Evolutionary conservation across 2,329 filamentous ascomycete species (phyloP).

Genomic region (Scytalidium sp.): DNA sequence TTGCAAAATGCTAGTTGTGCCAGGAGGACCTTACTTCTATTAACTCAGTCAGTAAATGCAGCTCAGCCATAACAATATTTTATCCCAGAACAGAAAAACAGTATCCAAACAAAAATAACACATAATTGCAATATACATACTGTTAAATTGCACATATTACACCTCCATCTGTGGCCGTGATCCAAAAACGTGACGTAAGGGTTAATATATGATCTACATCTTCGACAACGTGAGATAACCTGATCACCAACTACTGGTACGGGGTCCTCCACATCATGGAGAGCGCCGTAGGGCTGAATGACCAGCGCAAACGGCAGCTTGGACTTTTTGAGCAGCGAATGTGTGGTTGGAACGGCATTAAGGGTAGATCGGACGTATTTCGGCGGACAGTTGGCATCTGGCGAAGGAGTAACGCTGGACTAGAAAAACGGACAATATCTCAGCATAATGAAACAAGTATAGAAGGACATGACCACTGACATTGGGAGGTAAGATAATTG

Average conservation of each 20-base stretch:
- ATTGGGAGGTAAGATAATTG: slow-evolving; percentile 87
- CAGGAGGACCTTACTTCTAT: background rate
- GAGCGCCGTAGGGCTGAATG: slow-evolving; percentile 90
- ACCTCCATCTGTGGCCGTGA: slow-evolving; percentile 95
- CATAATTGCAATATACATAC: background rate
- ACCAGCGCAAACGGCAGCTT: slow-evolving; percentile 93
- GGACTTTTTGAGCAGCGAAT: slow-evolving; percentile 93
- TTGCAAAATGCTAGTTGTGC: background rate
- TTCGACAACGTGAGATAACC: slow-evolving; percentile 92
- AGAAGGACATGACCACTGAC: slow-evolving; percentile 52
- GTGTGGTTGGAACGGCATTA: slow-evolving; percentile 88
- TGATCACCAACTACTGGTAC: slow-evolving; percentile 94
- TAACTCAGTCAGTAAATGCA: background rate
- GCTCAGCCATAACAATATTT: too few species aligned
- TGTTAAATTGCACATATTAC: slow-evolving; percentile 99
- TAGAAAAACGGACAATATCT: slow-evolving; percentile 45
- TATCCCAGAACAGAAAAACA: too few species aligned
- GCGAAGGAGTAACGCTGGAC: slow-evolving; percentile 89
- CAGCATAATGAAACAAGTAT: background rate
- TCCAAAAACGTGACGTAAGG: slow-evolving; percentile 96
- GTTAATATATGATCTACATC: slow-evolving; percentile 97
- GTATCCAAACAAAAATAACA: background rate
- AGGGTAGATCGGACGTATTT: slow-evolving; percentile 95
- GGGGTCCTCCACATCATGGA: slow-evolving; percentile 89
- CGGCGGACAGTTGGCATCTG: slow-evolving; percentile 83